Base-by-base conservation (phyloP, 306 rosid genomes). In the Urtica urens region DNA sequence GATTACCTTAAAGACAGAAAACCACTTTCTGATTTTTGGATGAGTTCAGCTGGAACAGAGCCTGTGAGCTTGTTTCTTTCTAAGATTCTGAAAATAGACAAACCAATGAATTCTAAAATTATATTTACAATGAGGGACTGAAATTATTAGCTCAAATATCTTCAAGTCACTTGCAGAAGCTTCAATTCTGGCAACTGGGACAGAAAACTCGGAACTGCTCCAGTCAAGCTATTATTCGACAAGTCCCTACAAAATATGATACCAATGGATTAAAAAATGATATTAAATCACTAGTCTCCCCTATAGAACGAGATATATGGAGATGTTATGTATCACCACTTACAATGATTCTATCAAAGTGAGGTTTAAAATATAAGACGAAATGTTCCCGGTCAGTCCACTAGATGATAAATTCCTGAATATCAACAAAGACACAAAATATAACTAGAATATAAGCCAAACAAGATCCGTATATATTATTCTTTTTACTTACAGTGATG, bases 91-190 rank as follows among this genome's bases (percentile, higher is more conserved):
- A 13, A 44, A 44, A 44, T 18, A 35, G n/a, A 35, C n/a, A 35
- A 35, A 35, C n/a, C 11, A 35, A 35, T 31, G n/a, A 35, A n/a
- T n/a, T n/a, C n/a, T n/a, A n/a, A n/a, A n/a, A 7, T 35, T 35
- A 2, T 7, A 3, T 6, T 35, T 15, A 35, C 2, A 35, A 10
- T 14, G n/a, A 3, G 4, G n/a, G n/a, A 35, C n/a, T 35, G 40
- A 9, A 35, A 13, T 14, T 10, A 9, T 1, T 10, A 35, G 40
- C 40, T 31, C 10, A n/a, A n/a, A n/a, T 20, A 39, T 56, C 19
- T 17, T 8, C 15, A 9, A 16, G 23, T 30, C 40, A 69, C 80
- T 79, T 67, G 76, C 83, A 72, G 49, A 41, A 62, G 24, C 53
- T 14, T 63, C 47, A 72, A 54, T 60, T 49, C 7, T 56, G 52